phyloP scores from a whole-genome alignment of 257 asterid genomes.

The Lithospermum erythrorhizon region DNA sequence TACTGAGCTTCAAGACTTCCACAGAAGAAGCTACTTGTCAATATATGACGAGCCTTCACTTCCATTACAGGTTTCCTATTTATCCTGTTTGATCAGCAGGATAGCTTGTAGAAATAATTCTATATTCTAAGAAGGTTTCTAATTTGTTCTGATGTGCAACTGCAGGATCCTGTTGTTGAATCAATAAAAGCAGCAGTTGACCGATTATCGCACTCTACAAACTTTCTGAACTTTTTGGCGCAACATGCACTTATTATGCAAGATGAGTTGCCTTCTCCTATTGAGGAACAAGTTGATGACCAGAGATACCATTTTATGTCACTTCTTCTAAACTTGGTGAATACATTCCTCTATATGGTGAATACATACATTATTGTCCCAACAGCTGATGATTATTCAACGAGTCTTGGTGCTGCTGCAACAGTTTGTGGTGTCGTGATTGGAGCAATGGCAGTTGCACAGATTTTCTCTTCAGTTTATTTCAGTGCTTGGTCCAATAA shows the following conservation, averaged over 20 bases:
- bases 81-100: conserved; percentile 1
- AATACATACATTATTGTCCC: conserved; percentile 96
- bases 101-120: background rate
- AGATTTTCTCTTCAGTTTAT: conserved; percentile 90
- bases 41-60: conserved; percentile 88
- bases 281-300: conserved; percentile 62
- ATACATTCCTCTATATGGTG: conserved; percentile 94
- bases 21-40: conserved; percentile 84
- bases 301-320: conserved; percentile 84
- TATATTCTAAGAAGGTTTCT: conserved; percentile 1
- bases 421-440: conserved; percentile 97
- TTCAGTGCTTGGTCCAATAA: conserved; percentile 99
- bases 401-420: conserved; percentile 95
- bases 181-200: conserved; percentile 73
- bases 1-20: conserved; percentile 90
- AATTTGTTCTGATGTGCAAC: conserved; percentile 11
- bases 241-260: conserved; percentile 99
- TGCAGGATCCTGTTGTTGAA: conserved; percentile 90
- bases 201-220: conserved; percentile 75
- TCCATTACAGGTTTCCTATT: conserved; percentile 50
- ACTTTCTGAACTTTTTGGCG: conserved; percentile 77
- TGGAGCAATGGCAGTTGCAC: conserved; percentile 98
- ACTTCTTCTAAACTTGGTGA: conserved; percentile 80
- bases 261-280: conserved; percentile 66
- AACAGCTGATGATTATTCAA: conserved; percentile 95